Evolutionary conservation across 2,329 filamentous ascomycete genomes (phyloP), one percentile per base, ranked within the genome.

Genomic region (Colletotrichum sp.): DNA sequence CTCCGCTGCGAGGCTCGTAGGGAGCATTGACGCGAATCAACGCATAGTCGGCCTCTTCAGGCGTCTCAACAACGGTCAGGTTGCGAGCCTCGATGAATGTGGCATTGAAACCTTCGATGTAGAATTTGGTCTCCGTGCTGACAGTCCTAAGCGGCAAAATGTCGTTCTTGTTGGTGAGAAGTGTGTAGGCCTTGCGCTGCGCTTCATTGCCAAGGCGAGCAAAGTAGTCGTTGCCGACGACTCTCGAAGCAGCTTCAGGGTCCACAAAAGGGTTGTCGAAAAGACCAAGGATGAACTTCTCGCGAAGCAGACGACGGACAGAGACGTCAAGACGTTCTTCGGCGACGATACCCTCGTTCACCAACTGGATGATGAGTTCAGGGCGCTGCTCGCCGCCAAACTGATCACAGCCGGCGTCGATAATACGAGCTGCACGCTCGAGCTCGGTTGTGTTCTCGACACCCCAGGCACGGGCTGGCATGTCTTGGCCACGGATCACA

Each of bases 201-300:
- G 80, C 80, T 38, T 82, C 78, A 12, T 73, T 68, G 32, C 73
- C 73, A 10, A 75, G 69, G 9, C 74, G 67, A 6, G 74, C 78
- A 75, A 88, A 89, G 73, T 87, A 85, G 12, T 82, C 79, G 38
- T 86, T 86, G 5, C 87, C 88, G 21, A 88, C 87, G 4, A 86
- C 78, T 4, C 81, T 79, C 2, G 80, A 82, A 0, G 87, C 87
- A 2, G 80, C 82, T 2, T 86, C 85, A 2, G 83, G 81, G 72
- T 90, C 86, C 6, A 90, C 85, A 58, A 87, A 90, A 0, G 87
- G 88, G 63, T 87, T 85, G 14, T 90, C 88, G 65, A 90, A 90
- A 9, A 90, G 84, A 4, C 88, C 88, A 0, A 90, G 83, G 5
- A 84, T 67, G 77, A 90, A 90, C 79, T 90, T 90, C 75, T 90